Evolutionary conservation across 768 basidiomycete species (phyloP).

Genomic region (Naganishia vaughanmartiniae): DNA sequence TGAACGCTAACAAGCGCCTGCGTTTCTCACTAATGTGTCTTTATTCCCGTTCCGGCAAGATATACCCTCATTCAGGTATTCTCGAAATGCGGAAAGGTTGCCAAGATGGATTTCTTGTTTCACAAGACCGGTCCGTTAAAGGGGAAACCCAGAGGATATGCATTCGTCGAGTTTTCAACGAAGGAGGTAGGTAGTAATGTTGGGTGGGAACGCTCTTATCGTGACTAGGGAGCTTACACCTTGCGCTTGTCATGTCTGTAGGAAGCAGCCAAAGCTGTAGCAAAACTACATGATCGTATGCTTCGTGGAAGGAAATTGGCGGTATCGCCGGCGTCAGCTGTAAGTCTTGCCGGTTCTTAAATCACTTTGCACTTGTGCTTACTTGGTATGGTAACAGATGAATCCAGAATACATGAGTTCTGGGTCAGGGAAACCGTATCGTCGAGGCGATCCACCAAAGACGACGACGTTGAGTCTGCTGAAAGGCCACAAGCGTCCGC

Average conservation of each 20-base stretch:
- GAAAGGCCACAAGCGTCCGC: constrained; percentile 64
- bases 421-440: constrained; percentile 22
- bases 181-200: constrained; percentile 66
- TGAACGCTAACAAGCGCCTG: constrained; percentile 6
- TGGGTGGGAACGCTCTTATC: not conserved
- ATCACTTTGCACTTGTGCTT: not conserved
- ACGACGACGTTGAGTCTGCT: constrained; percentile 85
- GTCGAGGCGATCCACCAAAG: constrained; percentile 45
- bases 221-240: not conserved
- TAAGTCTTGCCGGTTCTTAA: constrained; percentile 27
- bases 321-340: constrained; percentile 90
- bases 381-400: constrained; percentile 4
- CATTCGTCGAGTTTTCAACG: constrained; percentile 80
- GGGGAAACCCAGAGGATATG: constrained; percentile 93
- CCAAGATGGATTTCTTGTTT: constrained; percentile 90
- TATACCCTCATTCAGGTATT: constrained; percentile 86
- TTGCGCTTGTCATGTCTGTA: constrained; percentile 45
- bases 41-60: constrained; percentile 54
- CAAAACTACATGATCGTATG: constrained; percentile 70
- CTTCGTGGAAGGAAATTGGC: constrained; percentile 81
- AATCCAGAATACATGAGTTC: constrained; percentile 15
- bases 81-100: constrained; percentile 84
- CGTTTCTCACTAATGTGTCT: constrained; percentile 1
- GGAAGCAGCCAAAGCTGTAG: constrained; percentile 80
- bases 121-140: constrained; percentile 85